These are phyloP conservation scores for Penicillium lividum DNA, from an alignment of 495 filamentous ascomycete species.

Conservation along the genomic window DNA sequence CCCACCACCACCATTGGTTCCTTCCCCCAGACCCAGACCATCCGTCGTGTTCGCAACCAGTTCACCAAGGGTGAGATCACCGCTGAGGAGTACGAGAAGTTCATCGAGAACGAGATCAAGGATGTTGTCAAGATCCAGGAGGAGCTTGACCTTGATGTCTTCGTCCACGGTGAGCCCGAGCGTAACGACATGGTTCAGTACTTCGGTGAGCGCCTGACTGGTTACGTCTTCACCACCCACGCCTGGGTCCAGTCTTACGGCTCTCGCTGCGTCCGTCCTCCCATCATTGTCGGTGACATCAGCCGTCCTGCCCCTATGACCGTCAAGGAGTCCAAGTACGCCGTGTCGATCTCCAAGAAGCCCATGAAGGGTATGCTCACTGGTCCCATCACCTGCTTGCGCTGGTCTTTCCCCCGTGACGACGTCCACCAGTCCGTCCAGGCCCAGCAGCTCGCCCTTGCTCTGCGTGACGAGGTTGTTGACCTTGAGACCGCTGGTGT, in stretches of 20 bases:
- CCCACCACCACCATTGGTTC: conserved; percentile 98
- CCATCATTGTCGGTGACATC: conserved; percentile 97
- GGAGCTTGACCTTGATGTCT: conserved; percentile 93
- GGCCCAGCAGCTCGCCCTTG: conserved; percentile 96
- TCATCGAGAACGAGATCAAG: conserved; percentile 97
- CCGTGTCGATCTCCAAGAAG: conserved; percentile 92
- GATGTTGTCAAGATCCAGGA: conserved; percentile 94
- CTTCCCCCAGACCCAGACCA: conserved; percentile 98
- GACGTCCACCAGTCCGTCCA: conserved; percentile 98
- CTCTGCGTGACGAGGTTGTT: conserved; percentile 96
- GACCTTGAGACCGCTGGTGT: conserved; percentile 96
- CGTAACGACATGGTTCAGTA: conserved; percentile 99
- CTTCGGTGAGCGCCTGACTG: conserved; percentile 95
- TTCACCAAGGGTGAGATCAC: conserved; percentile 98
- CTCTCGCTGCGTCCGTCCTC: conserved; percentile 95
- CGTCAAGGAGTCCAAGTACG: conserved; percentile 99
- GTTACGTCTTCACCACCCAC: conserved; percentile 98
- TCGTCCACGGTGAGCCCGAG: conserved; percentile 98
- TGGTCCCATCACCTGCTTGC: conserved; percentile 95
- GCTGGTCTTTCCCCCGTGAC: conserved; percentile 99
- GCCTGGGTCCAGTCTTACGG: conserved; percentile 99
- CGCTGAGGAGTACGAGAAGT: conserved; percentile 88
- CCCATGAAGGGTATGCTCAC: conserved; percentile 99
- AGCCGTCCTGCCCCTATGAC: conserved; percentile 96
- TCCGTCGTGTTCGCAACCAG: conserved; percentile 92